Percentiles rank a stretch among this genome's conserved stretches.
Conservation (phyloP, 345 rosid genomes). For the Kandelia obovata region DNA sequence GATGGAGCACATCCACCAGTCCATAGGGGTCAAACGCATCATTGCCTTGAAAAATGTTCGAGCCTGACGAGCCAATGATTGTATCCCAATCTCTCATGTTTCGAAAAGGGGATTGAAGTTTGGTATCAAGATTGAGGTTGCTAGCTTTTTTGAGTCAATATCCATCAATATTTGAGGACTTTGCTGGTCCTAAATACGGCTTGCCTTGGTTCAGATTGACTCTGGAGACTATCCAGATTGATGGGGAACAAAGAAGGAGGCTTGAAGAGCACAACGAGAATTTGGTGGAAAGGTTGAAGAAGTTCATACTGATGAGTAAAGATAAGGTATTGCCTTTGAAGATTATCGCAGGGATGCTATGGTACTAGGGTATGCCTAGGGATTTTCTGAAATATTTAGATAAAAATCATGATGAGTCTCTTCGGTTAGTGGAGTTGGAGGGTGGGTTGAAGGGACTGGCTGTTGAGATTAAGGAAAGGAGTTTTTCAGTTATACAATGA, state of each 20-base stretch:
- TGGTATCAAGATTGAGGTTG: slow-evolving; percentile 63
- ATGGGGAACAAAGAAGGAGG: slow-evolving; percentile 47
- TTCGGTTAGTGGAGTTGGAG: slow-evolving; percentile 63
- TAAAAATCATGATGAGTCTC: slow-evolving; percentile 39
- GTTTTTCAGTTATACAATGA: slow-evolving; percentile 50
- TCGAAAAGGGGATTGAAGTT: slow-evolving; percentile 72
- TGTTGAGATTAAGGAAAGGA: slow-evolving; percentile 33
- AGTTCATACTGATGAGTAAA: slow-evolving; percentile 65
- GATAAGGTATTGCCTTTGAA: slow-evolving; percentile 63
- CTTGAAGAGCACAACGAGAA: slow-evolving; percentile 47
- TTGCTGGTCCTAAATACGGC: slow-evolving; percentile 57
- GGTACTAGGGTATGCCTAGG: slow-evolving; percentile 81
- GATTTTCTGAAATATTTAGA: slow-evolving; percentile 44
- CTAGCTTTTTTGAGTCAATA: slow-evolving; percentile 56
- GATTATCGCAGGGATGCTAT: slow-evolving; percentile 71
- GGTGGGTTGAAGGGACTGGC: slow-evolving; percentile 68
- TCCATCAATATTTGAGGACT: slow-evolving; percentile 80
- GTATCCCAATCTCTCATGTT: slow-evolving; percentile 64
- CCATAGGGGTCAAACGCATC: slow-evolving; percentile 59
- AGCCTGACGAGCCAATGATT: slow-evolving; percentile 39
- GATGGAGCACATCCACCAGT: slow-evolving; percentile 65
- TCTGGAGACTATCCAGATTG: slow-evolving; percentile 57
- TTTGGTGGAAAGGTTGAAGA: slow-evolving; percentile 54
- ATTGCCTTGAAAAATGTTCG: slow-evolving; percentile 60
- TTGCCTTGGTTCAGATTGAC: slow-evolving; percentile 94